A percentile compares a stretch with the other conserved stretches of the same genome.
These are phyloP conservation scores for Colletotrichum acutatum DNA, from an alignment of 2,329 filamentous ascomycete species.

Conservation along the genomic window DNA sequence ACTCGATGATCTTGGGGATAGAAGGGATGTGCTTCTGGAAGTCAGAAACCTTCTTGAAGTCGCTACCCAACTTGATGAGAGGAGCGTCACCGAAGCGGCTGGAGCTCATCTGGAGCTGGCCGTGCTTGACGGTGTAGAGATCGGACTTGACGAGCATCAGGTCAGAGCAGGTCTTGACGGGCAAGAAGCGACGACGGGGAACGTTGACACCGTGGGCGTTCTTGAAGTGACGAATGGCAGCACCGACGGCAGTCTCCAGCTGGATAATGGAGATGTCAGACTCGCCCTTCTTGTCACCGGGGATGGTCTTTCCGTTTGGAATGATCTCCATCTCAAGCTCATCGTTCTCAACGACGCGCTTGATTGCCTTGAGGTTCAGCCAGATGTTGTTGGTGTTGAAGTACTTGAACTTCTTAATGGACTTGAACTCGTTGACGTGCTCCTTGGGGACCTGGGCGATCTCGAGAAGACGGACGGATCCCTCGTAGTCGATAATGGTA, in stretches of 20 bases:
- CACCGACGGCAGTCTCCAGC: conserved; percentile 98
- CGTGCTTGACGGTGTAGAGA: conserved; percentile 98
- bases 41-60: conserved; percentile 99
- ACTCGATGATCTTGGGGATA: conserved; percentile 90
- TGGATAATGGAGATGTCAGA: conserved; percentile 97
- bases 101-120: conserved; percentile 96
- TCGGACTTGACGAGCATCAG: conserved; percentile 99
- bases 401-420: conserved; percentile 99
- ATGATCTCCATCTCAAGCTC: conserved; percentile 99
- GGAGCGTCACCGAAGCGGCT: conserved; percentile 96
- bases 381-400: conserved; percentile 99
- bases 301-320: conserved; percentile 98
- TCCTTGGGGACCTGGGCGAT: conserved; percentile 99
- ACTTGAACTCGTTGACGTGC: conserved; percentile 99
- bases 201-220: conserved; percentile 99
- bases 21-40: conserved; percentile 89
- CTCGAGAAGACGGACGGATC: conserved; percentile 94
- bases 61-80: conserved; percentile 96
- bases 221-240: conserved; percentile 98
- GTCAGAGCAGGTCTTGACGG: conserved; percentile 99
- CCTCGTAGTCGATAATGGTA: conserved; percentile 99
- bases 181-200: conserved; percentile 95
- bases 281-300: conserved; percentile 99
- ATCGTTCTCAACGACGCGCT: conserved; percentile 98
- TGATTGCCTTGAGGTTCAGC: conserved; percentile 97